Conservation (phyloP, 805 yeast genomes). For the Candida coquimbonensis region DNA sequence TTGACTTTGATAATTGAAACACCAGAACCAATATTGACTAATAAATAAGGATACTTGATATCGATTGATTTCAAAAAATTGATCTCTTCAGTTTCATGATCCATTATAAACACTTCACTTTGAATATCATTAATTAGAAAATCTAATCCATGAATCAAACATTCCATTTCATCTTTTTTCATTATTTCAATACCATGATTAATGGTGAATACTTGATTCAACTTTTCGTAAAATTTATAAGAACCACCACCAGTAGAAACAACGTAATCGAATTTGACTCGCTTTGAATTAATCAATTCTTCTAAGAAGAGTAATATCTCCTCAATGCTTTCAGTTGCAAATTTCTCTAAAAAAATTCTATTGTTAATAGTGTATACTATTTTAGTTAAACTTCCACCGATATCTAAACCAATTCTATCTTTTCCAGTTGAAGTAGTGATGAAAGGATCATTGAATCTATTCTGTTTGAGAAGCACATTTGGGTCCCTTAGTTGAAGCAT, state of each 20-base stretch:
- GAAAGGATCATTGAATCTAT: not conserved
- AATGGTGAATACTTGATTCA: slow-evolving; percentile 24
- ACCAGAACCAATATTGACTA: slow-evolving; percentile 95
- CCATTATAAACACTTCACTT: slow-evolving; percentile 80
- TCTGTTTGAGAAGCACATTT: not conserved
- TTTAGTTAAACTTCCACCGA: slow-evolving; percentile 93
- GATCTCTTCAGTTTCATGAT: slow-evolving; percentile 31
- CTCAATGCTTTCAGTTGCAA: slow-evolving; percentile 60
- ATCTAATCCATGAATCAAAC: slow-evolving; percentile 83
- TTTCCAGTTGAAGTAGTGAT: not conserved
- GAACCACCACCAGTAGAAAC: slow-evolving; percentile 98
- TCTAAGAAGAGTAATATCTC: slow-evolving; percentile 49
- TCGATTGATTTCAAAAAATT: slow-evolving; percentile 17
- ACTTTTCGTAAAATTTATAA: slow-evolving; percentile 69
- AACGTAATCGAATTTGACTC: slow-evolving; percentile 42
- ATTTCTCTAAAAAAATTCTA: slow-evolving; percentile 48
- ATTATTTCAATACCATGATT: slow-evolving; percentile 20
- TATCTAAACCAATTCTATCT: slow-evolving; percentile 39
- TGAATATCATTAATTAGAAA: slow-evolving; percentile 87
- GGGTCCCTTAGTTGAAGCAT: not conserved
- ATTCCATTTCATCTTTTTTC: slow-evolving; percentile 90
- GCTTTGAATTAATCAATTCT: slow-evolving; percentile 35
- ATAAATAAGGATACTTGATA: slow-evolving; percentile 66
- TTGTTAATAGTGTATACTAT: slow-evolving; percentile 54
- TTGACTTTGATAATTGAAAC: slow-evolving; percentile 93